A percentile compares a stretch with the other conserved stretches of the same genome.
Evolutionary conservation across 441 rosid species (phyloP).

Genomic region (Theobroma grandiflorum): DNA sequence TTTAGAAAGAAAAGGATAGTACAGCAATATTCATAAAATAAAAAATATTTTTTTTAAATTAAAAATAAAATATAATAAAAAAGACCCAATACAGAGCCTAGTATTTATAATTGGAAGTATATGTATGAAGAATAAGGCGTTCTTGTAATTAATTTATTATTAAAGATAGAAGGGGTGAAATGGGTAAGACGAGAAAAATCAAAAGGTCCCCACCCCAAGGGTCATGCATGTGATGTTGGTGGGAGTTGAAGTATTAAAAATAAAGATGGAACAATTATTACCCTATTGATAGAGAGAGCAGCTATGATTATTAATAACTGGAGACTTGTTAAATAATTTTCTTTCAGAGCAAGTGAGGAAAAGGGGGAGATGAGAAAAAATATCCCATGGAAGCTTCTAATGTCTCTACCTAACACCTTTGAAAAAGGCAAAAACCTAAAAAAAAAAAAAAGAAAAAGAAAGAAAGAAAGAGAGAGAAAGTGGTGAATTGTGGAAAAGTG

Average conservation of each 20-base stretch:
- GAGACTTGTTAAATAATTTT: conserved; percentile 28
- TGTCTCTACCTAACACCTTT: conserved; percentile 62
- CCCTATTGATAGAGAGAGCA: conserved; percentile 31
- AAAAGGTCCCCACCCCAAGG: conserved; percentile 33
- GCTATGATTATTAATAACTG: conserved; percentile 14
- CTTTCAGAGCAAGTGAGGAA: conserved; percentile 20
- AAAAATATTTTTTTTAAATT: too few species aligned
- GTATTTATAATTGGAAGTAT: too few species aligned
- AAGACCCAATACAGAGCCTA: background rate
- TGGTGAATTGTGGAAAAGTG: conserved; percentile 44
- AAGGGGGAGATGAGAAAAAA: conserved; percentile 7
- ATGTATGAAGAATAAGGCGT: background rate
- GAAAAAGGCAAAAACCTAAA: conserved; percentile 27
- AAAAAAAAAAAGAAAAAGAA: background rate
- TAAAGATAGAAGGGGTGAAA: conserved; percentile 3
- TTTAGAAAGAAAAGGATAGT: background rate
- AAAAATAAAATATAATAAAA: too few species aligned
- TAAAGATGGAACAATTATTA: conserved; percentile 33
- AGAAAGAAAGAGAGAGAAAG: conserved; percentile 13
- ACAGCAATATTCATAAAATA: too few species aligned
- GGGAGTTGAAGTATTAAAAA: conserved; percentile 33
- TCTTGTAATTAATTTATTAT: background rate
- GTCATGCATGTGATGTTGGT: conserved; percentile 58
- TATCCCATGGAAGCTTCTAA: conserved; percentile 65
- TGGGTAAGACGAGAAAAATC: conserved; percentile 19